Percentiles rank a stretch among this genome's conserved stretches.
Conservation (phyloP, 1,139 yeast genomes). For the Suhomyces anneliseae region DNA sequence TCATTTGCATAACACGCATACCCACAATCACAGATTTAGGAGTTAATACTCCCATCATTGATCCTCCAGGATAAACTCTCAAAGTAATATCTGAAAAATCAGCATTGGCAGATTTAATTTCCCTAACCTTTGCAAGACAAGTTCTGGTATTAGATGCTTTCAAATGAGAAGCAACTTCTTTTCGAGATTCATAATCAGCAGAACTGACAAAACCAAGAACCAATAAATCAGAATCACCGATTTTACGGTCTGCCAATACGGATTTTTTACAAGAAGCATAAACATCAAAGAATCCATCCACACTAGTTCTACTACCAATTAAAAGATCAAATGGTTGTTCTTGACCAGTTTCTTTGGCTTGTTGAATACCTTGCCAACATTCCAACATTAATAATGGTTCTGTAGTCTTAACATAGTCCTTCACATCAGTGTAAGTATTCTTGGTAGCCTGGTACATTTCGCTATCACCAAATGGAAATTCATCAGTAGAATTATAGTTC, state of each 20-base stretch:
- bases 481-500: constrained; percentile 63
- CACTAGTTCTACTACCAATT: constrained; percentile 77
- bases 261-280: constrained; percentile 69
- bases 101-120: constrained; percentile 62
- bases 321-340: constrained; percentile 66
- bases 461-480: constrained; percentile 54
- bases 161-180: constrained; percentile 23
- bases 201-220: constrained; percentile 56
- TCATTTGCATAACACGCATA: constrained; percentile 78
- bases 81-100: constrained; percentile 74
- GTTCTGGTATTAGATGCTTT: constrained; percentile 33
- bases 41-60: constrained; percentile 55
- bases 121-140: constrained; percentile 79
- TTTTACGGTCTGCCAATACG: constrained; percentile 49
- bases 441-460: constrained; percentile 40
- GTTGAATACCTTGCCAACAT: constrained; percentile 89
- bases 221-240: constrained; percentile 77
- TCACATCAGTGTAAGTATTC: constrained; percentile 50
- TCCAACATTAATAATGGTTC: constrained; percentile 84
- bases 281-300: constrained; percentile 86
- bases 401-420: constrained; percentile 64
- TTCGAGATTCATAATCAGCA: constrained; percentile 16
- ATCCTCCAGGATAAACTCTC: constrained; percentile 56
- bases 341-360: constrained; percentile 65
- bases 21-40: constrained; percentile 66